Conservation (phyloP, 257 asterid genomes). For the Avicennia marina region DNA sequence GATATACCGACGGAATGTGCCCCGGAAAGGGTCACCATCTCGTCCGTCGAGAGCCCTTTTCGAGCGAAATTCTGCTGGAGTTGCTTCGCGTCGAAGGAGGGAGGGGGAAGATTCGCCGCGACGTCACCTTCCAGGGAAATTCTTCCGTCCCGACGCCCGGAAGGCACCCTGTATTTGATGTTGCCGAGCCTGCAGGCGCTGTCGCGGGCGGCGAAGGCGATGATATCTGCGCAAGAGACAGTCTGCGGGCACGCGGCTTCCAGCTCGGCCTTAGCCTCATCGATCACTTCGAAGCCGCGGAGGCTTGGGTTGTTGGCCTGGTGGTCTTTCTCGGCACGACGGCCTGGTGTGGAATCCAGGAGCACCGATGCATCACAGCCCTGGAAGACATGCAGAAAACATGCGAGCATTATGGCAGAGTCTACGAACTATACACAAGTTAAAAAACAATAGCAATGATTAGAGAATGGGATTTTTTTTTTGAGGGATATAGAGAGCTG, state of each 20-base stretch:
- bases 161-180: constrained; percentile 9
- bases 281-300: constrained; percentile 46
- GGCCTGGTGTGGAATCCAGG: constrained; percentile 20
- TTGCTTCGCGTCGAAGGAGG: too few species aligned
- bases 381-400: constrained; percentile 13
- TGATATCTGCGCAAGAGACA: constrained; percentile 40
- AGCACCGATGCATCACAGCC: constrained; percentile 49
- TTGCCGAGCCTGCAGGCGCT: too few species aligned
- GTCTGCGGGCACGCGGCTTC: constrained; percentile 37
- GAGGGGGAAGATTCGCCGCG: too few species aligned
- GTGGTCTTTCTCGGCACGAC: constrained; percentile 19
- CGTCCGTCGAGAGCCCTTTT: too few species aligned
- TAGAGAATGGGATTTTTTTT: background rate
- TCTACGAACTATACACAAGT: background rate
- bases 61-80: too few species aligned
- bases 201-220: constrained; percentile 40
- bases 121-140: too few species aligned
- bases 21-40: too few species aligned
- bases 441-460: background rate
- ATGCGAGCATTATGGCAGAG: too few species aligned
- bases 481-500: too few species aligned
- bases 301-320: constrained; percentile 27
- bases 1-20: too few species aligned
- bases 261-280: constrained; percentile 26
- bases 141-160: background rate